Base-by-base conservation (phyloP, 805 yeast species). In the Starmera dryadoides region DNA sequence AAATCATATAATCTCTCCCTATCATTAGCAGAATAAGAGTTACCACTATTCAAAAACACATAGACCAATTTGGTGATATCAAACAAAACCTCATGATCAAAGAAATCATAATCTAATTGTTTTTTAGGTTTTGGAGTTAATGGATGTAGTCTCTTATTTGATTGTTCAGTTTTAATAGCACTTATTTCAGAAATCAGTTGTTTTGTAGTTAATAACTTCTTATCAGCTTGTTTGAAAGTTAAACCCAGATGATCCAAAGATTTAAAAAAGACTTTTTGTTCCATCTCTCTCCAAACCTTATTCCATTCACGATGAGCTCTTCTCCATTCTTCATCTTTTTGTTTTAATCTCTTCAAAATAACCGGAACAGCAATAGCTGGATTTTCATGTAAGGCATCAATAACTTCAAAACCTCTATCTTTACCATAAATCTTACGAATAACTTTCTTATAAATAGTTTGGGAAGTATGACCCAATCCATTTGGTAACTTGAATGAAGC, bases 311-410 rank as follows among this genome's bases (percentile, higher is more conserved):
- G 78, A 54, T 91, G 98, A 2, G 96, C 89, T 45, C 96, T 77
- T 61, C 87, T 85, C 99, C 99, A 93, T 63, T 93, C 98, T 62
- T 93, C 98, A 58, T 93, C 98, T 63, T 93, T 93, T 63, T 93
- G 98, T 63, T 93, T 93, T 58, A 93, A 74, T 55, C 99, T 78
- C 50, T 82, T 86, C 60, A 93, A 69, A 12, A 93, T 94, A 42
- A 93, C 80, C 1, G 98, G 98, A 28, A 93, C 93, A 0, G 98
- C 94, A 38, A 89, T 79, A 2, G 93, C 88, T 2, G 99, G 99
- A 53, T 85, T 84, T 52, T 89, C 96, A 58, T 91, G 97, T 35
- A 93, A 67, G 4, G 98, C 96, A 53, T 88, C 95, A 53, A 93
- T 86, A 17, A 93, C 96, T 64, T 93, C 98, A 54, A 85, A 85